phyloP scores from a whole-genome alignment of 1,284 basidiomycete genomes.

The Sanghuangporus baumii region DNA sequence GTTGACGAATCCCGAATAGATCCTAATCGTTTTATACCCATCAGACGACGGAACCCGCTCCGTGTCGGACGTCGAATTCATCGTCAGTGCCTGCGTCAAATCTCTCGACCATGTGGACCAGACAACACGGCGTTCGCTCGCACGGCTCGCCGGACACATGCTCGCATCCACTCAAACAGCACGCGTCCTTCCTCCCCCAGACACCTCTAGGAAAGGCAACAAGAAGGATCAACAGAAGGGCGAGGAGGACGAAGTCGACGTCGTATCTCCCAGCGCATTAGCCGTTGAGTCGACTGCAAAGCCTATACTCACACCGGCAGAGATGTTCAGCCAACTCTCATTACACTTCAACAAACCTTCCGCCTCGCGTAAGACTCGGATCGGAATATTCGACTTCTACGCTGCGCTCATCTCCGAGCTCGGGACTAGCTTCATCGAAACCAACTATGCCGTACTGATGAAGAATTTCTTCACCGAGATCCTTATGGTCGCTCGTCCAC shows the following conservation, averaged over 20 bases:
- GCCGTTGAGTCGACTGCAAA: constrained; percentile 54
- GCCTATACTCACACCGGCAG: constrained; percentile 67
- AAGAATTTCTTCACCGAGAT: constrained; percentile 79
- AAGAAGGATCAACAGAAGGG: constrained; percentile 56
- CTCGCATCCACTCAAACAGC: constrained; percentile 83
- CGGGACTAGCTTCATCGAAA: constrained; percentile 76
- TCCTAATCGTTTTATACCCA: constrained; percentile 61
- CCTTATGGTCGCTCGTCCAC: constrained; percentile 50
- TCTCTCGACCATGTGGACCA: constrained; percentile 82
- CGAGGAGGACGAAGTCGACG: constrained; percentile 55
- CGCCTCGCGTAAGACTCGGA: constrained; percentile 63
- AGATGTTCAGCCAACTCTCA: constrained; percentile 83
- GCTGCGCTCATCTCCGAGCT: constrained; percentile 72
- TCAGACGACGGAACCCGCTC: constrained; percentile 48
- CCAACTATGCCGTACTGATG: constrained; percentile 77
- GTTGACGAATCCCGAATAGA: constrained; percentile 34
- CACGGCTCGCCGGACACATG: constrained; percentile 78
- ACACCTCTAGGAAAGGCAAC: constrained; percentile 48
- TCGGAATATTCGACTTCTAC: constrained; percentile 90
- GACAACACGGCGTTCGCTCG: constrained; percentile 73
- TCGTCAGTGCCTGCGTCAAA: constrained; percentile 67
- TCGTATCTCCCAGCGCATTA: constrained; percentile 41
- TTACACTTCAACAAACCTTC: constrained; percentile 73
- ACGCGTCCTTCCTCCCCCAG: constrained; percentile 43
- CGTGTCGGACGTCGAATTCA: constrained; percentile 67